These are phyloP conservation scores for Alternaria sp. DNA, from an alignment of 2,329 filamentous ascomycete species.

Conservation along the genomic window DNA sequence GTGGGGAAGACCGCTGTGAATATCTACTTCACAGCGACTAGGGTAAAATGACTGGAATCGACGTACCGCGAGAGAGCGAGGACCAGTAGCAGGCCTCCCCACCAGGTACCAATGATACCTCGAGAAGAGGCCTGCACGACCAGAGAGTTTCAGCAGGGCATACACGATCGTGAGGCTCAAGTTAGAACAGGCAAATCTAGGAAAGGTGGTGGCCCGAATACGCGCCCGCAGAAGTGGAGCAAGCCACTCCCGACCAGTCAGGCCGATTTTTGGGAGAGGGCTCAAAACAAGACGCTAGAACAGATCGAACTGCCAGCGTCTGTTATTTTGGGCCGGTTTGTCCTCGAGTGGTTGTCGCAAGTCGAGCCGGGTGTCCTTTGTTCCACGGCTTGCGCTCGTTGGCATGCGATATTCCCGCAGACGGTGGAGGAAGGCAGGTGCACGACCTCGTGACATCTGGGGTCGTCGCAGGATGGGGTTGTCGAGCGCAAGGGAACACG, in stretches of 20 bases:
- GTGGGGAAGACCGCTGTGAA: constrained; percentile 23
- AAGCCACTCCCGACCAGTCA: constrained; percentile 48
- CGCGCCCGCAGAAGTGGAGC: constrained; percentile 45
- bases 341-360: constrained; percentile 40
- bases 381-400: constrained; percentile 47
- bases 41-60: constrained; percentile 37
- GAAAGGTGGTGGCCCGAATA: constrained; percentile 45
- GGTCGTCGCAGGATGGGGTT: constrained; percentile 29
- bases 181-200: constrained; percentile 46
- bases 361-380: constrained; percentile 41
- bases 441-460: constrained; percentile 33
- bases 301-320: constrained; percentile 21
- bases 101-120: constrained; percentile 46
- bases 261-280: constrained; percentile 42
- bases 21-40: constrained; percentile 36
- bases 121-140: constrained; percentile 47
- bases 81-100: constrained; percentile 44
- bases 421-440: constrained; percentile 29
- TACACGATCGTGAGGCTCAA: constrained; percentile 52
- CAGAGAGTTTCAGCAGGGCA: constrained; percentile 50
- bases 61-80: constrained; percentile 51
- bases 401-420: constrained; percentile 31
- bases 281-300: constrained; percentile 44
- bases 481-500: constrained; percentile 50
- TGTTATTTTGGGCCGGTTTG: constrained; percentile 39